Evolutionary conservation across 1,284 basidiomycete species (phyloP).

Genomic region (Cutaneotrichosporon curvatum): DNA sequence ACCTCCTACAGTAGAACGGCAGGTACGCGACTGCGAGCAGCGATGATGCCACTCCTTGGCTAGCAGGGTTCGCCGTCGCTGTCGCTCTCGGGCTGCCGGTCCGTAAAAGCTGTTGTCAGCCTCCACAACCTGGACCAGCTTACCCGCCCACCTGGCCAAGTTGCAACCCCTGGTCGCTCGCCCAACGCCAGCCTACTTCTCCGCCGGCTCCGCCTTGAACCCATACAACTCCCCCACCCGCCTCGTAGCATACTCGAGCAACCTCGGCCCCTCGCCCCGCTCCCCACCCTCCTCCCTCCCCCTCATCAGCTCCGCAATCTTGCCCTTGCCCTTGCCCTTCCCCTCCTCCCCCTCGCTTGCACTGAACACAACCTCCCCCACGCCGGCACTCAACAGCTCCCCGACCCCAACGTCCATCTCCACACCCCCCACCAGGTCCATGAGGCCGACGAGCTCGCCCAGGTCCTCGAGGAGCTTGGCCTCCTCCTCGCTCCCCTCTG

Average conservation of each 20-base stretch:
- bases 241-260: conserved; percentile 14
- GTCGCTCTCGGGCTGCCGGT: no score
- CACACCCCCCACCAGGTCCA: conserved; percentile 18
- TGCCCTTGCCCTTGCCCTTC: not conserved
- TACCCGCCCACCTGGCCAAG: no score
- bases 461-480: conserved; percentile 10
- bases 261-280: conserved; percentile 5
- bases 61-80: no score
- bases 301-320: not conserved
- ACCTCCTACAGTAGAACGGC: no score
- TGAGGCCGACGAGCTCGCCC: conserved; percentile 19
- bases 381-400: conserved; percentile 7
- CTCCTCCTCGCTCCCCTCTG: conserved; percentile 9
- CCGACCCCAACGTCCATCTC: conserved; percentile 5
- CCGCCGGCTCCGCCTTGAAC: conserved; percentile 12
- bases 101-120: no score
- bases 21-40: no score
- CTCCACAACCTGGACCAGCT: no score
- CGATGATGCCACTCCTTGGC: no score
- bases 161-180: no score
- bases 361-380: conserved; percentile 10
- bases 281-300: not conserved
- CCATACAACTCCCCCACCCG: conserved; percentile 20
- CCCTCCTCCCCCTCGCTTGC: not conserved
- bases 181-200: no score